Percentiles rank a stretch among this genome's conserved stretches.
Conservation (phyloP, 2,329 filamentous ascomycete species). For the Xylariales sp. region DNA sequence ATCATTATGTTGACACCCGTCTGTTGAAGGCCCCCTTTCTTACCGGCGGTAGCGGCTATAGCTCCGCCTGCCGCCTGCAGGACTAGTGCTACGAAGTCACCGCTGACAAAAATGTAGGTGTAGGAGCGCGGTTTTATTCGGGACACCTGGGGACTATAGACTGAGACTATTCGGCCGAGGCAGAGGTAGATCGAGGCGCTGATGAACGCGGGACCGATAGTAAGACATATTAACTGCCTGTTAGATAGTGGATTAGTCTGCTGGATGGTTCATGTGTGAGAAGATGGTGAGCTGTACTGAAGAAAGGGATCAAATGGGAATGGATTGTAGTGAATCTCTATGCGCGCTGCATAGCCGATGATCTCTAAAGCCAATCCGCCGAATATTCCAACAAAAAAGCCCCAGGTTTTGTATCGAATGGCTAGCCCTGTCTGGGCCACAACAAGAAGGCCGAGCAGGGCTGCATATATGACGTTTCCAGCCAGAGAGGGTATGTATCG, state of each 20-base stretch:
- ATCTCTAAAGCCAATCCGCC: slow-evolving; percentile 40
- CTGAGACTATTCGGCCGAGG: slow-evolving; percentile 45
- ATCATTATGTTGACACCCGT: slow-evolving; percentile 42
- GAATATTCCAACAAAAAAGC: slow-evolving; percentile 25
- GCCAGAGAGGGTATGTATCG: slow-evolving; percentile 11
- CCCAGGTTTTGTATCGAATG: slow-evolving; percentile 12
- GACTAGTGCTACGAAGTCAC: slow-evolving; percentile 38
- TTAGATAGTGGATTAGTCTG: too few relatives aligned
- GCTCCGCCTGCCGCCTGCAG: slow-evolving; percentile 40
- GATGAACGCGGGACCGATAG: slow-evolving; percentile 52
- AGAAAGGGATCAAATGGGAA: slow-evolving; percentile 37
- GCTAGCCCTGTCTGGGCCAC: slow-evolving; percentile 10
- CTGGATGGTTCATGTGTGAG: too few relatives aligned
- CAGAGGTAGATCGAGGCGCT: slow-evolving; percentile 52
- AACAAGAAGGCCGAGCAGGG: slow-evolving; percentile 10
- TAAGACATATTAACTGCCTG: slow-evolving; percentile 48
- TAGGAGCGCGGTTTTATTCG: slow-evolving; percentile 13
- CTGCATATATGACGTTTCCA: slow-evolving; percentile 22
- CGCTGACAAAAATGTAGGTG: slow-evolving; percentile 27
- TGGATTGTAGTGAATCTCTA: slow-evolving; percentile 34
- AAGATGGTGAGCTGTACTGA: too few relatives aligned
- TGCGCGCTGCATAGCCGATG: slow-evolving; percentile 41
- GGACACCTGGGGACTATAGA: slow-evolving; percentile 10
- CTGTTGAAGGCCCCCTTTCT: neutral
- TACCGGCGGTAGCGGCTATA: slow-evolving; percentile 23